phyloP scores from a whole-genome alignment of 2,329 filamentous ascomycete genomes.

The Stenocarpella maydis region DNA sequence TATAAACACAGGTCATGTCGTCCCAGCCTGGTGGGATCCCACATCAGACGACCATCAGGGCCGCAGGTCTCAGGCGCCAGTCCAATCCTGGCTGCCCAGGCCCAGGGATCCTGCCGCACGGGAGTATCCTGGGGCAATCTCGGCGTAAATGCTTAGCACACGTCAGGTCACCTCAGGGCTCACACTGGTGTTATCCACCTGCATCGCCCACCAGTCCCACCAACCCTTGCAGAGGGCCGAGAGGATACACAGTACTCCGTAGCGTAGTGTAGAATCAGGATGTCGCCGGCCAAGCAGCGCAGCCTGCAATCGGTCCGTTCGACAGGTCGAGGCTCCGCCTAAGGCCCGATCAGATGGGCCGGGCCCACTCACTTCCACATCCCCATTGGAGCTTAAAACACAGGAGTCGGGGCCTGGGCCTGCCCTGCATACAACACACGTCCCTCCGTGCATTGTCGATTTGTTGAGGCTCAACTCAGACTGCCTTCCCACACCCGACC shows the following conservation, averaged over 20 bases:
- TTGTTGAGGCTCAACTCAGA: too few relatives aligned
- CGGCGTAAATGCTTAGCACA: slow-evolving; percentile 25
- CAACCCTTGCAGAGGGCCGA: too few relatives aligned
- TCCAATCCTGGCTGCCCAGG: too few relatives aligned
- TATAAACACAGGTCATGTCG: too few relatives aligned
- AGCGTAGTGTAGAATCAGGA: background rate
- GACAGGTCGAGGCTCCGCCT: slow-evolving; percentile 7
- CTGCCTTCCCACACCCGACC: too few relatives aligned
- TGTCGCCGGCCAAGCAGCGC: background rate
- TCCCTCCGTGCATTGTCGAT: too few relatives aligned
- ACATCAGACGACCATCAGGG: background rate
- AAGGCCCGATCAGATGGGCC: background rate
- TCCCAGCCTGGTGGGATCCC: background rate
- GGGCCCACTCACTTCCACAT: background rate
- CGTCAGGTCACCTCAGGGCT: slow-evolving; percentile 3
- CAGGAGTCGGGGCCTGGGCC: background rate
- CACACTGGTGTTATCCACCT: background rate
- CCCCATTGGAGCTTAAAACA: slow-evolving; percentile 13
- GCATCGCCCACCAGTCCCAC: background rate
- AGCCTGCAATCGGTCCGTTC: slow-evolving; percentile 22
- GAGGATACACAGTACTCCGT: too few relatives aligned
- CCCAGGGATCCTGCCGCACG: slow-evolving; percentile 10
- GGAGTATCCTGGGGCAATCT: slow-evolving; percentile 20
- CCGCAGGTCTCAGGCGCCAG: too few relatives aligned
- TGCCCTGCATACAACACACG: too few relatives aligned